Evolutionary conservation across 129 eudicot species (phyloP).

Genomic region (Scalesia atractyloides): DNA sequence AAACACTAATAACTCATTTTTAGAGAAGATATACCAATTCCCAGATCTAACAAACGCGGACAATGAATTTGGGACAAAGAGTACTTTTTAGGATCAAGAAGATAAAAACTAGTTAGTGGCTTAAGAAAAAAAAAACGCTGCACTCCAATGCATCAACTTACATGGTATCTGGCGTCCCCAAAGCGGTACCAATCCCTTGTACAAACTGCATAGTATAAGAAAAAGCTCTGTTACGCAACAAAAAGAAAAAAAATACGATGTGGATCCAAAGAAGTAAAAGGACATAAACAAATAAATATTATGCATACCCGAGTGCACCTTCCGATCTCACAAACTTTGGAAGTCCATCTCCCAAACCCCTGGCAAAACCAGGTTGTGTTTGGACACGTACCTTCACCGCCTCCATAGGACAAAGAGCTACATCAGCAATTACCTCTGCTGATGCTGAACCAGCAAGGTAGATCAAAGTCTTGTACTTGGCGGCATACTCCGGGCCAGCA

Average conservation of each 20-base stretch:
- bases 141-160: slow-evolving; percentile 44
- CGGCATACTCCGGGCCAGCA: slow-evolving; percentile 80
- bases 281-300: neutral
- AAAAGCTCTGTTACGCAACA: slow-evolving; percentile 1
- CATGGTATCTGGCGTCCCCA: slow-evolving; percentile 98
- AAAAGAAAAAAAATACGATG: neutral
- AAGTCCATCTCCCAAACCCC: slow-evolving; percentile 84
- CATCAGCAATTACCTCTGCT: slow-evolving; percentile 85
- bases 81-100: neutral
- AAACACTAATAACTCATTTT: neutral
- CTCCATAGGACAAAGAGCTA: slow-evolving; percentile 87
- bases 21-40: no score
- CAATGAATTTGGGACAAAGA: neutral
- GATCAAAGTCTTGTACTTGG: slow-evolving; percentile 84
- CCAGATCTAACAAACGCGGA: neutral
- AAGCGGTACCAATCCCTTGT: slow-evolving; percentile 89
- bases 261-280: neutral
- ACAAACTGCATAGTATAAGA: slow-evolving; percentile 46
- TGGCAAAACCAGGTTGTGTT: slow-evolving; percentile 95
- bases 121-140: no score
- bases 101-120: neutral
- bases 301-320: slow-evolving; percentile 75
- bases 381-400: slow-evolving; percentile 95
- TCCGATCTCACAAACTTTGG: slow-evolving; percentile 84
- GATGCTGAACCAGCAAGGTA: slow-evolving; percentile 93